These are phyloP conservation scores for Globisporangium megalacanthum DNA, from an alignment of 352 stramenopile genomes.

Conservation along the genomic window DNA sequence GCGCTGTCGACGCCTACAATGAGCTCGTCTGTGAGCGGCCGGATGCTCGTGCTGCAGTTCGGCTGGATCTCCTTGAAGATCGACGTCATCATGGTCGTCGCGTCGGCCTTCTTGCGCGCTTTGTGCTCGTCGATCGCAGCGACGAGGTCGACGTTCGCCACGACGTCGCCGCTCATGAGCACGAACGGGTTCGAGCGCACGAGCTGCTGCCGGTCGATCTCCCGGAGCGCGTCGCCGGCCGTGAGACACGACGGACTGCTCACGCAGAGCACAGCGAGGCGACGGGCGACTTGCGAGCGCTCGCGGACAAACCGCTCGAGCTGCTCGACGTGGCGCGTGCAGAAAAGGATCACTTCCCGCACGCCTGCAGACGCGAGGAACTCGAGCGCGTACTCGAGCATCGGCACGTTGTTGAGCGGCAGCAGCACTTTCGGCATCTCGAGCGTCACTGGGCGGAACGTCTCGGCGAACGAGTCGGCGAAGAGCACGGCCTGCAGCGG, in stretches of 20 bases:
- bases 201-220: slow-evolving; percentile 93
- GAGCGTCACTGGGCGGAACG: slow-evolving; percentile 91
- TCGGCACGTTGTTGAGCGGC: slow-evolving; percentile 94
- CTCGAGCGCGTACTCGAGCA: slow-evolving; percentile 98
- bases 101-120: slow-evolving; percentile 85
- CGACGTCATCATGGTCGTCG: slow-evolving; percentile 94
- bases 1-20: slow-evolving; percentile 69
- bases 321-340: slow-evolving; percentile 76
- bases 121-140: slow-evolving; percentile 69
- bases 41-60: slow-evolving; percentile 47
- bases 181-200: slow-evolving; percentile 97
- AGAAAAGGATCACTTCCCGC: slow-evolving; percentile 95
- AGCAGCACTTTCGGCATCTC: slow-evolving; percentile 91
- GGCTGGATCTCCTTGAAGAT: slow-evolving; percentile 89
- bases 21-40: slow-evolving; percentile 75
- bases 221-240: slow-evolving; percentile 92
- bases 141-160: slow-evolving; percentile 94
- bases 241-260: slow-evolving; percentile 83
- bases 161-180: slow-evolving; percentile 94
- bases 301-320: slow-evolving; percentile 83
- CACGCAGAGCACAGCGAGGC: slow-evolving; percentile 63
- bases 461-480: slow-evolving; percentile 92
- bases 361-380: slow-evolving; percentile 93
- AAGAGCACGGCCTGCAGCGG: slow-evolving; percentile 96
- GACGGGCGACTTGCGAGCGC: slow-evolving; percentile 47